Conservation (phyloP, 768 basidiomycete species). For the Tephrocybe sp. region DNA sequence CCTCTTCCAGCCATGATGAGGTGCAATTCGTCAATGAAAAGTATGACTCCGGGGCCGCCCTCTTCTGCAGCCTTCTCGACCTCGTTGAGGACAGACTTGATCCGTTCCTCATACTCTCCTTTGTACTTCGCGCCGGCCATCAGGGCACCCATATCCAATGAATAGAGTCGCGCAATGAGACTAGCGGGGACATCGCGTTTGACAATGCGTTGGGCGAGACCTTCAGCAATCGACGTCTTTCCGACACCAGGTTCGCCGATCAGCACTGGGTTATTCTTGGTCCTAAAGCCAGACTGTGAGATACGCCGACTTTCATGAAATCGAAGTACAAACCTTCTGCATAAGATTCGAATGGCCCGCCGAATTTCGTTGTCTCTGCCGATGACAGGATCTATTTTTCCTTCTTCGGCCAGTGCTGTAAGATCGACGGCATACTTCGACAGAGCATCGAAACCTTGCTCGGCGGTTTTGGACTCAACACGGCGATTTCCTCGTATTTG, state of each 20-base stretch:
- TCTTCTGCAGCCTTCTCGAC: constrained; percentile 85
- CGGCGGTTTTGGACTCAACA: constrained; percentile 82
- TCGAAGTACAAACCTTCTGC: constrained; percentile 50
- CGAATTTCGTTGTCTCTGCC: constrained; percentile 93
- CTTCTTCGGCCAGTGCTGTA: constrained; percentile 84
- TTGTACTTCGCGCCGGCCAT: constrained; percentile 94
- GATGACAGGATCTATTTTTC: constrained; percentile 94
- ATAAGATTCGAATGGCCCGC: constrained; percentile 79
- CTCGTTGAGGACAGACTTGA: constrained; percentile 90
- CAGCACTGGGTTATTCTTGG: constrained; percentile 96
- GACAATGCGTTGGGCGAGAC: constrained; percentile 92
- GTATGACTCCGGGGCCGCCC: constrained; percentile 74
- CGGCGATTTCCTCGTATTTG: constrained; percentile 81
- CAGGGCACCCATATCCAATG: constrained; percentile 93
- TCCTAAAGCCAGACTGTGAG: constrained; percentile 40
- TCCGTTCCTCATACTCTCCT: constrained; percentile 94
- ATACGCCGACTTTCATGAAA: not conserved
- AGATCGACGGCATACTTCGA: constrained; percentile 87
- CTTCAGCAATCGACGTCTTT: constrained; percentile 94
- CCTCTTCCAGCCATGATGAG: constrained; percentile 91
- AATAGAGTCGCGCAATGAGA: constrained; percentile 72
- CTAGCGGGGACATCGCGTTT: constrained; percentile 86
- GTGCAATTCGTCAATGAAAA: constrained; percentile 95
- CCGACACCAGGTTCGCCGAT: constrained; percentile 96
- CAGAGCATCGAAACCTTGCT: constrained; percentile 91